These are phyloP conservation scores for Penicillium mononematosum DNA, from an alignment of 495 filamentous ascomycete genomes.

Conservation along the genomic window DNA sequence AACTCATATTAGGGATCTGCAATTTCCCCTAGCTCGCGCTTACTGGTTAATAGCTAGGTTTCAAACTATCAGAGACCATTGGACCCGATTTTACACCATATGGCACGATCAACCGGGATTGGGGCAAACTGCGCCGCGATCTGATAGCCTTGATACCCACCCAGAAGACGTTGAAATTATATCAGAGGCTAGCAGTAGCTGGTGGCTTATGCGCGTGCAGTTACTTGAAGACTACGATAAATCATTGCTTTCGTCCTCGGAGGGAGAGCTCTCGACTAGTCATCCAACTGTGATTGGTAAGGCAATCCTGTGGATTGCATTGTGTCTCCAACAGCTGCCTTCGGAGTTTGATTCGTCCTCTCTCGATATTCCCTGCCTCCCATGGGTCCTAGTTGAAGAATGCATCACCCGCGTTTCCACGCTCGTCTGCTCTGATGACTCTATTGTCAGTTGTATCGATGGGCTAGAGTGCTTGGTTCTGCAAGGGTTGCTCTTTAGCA, in stretches of 20 bases:
- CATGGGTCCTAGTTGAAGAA: slow-evolving; percentile 8
- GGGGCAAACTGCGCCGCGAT: slow-evolving; percentile 9
- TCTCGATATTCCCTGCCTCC: slow-evolving; percentile 8
- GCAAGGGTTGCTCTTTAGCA: slow-evolving; percentile 19
- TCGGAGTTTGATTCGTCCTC: background rate
- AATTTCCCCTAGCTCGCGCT: background rate
- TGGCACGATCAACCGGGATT: slow-evolving; percentile 10
- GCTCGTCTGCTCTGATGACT: slow-evolving; percentile 14
- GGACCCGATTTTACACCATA: background rate
- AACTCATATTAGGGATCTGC: background rate
- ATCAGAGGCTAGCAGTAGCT: slow-evolving; percentile 9
- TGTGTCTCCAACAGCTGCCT: slow-evolving; percentile 19
- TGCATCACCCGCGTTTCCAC: slow-evolving; percentile 4
- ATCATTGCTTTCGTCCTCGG: slow-evolving; percentile 5
- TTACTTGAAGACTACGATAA: slow-evolving; percentile 17
- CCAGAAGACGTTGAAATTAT: slow-evolving; percentile 5
- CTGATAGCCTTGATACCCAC: slow-evolving; percentile 13
- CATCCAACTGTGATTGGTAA: slow-evolving; percentile 15
- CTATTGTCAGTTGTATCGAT: slow-evolving; percentile 17
- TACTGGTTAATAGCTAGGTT: slow-evolving; percentile 10
- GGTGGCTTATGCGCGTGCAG: slow-evolving; percentile 17
- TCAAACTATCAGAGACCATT: slow-evolving; percentile 4
- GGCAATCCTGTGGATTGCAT: slow-evolving; percentile 10
- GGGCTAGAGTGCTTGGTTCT: slow-evolving; percentile 25
- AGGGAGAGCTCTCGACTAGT: slow-evolving; percentile 2